Base-by-base conservation (phyloP, 2,329 filamentous ascomycete species). In the Byssoonygena ceratinophila region DNA sequence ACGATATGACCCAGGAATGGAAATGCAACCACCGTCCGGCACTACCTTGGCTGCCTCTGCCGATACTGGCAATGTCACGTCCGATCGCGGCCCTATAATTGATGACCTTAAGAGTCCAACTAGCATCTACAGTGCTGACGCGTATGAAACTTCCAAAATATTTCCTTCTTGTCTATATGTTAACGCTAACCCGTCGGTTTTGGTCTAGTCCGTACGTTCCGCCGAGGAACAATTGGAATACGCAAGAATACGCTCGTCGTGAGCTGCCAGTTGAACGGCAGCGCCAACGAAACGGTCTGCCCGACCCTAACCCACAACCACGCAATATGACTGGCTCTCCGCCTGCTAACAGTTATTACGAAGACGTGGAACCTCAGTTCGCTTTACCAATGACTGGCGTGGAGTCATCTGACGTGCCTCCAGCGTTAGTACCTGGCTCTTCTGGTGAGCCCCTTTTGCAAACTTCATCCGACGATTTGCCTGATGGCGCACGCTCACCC, bases 301-400 rank as follows among this genome's bases (percentile, higher is more conserved):
- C 46, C 8, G 47, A 22, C 2, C 32, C 68, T 61, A 54, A 62
- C 39, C 49, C 55, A 62, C 45, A 53, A 54, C 64, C 56, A 53
- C 23, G 34, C 25, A 25, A 51, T 40, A 62, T 60, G 53, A 54
- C 29, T 57, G 57, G 41, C 59, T 60, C 56, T 20, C 52, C 59
- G 5, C 57, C 57, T 9, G 27, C 27, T 16, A 67, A 73, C 40
- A 71, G 78, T 57, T 97, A 97, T 70, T 94, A 94, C 64, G 92
- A 97, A 74, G 91, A 97, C 66, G 81, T 95, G 11, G 89, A 95
- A 59, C 89, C 91, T 41, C 85, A 83, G 53, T 97, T 96, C 63
- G 85, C 82, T 31, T 77, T 80, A 53, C 57, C 61, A 40, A 59
- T 52, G 43, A 41, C 32, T 22, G 50, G 50, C 23, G 50, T 52